phyloP scores from a whole-genome alignment of 2,329 filamentous ascomycete species.

The Colletotrichum horii region DNA sequence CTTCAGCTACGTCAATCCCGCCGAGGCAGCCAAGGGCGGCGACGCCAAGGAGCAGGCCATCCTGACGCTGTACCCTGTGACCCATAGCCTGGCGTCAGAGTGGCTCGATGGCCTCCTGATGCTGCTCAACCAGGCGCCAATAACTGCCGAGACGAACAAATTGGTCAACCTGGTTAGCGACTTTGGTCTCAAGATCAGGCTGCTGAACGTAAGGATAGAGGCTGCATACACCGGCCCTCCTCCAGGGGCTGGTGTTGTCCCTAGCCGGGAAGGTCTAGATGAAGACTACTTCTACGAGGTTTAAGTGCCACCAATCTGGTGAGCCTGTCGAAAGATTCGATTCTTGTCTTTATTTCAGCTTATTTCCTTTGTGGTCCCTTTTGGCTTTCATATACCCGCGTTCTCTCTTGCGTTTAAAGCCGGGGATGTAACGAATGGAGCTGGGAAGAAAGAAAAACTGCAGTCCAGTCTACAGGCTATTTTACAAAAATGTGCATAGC shows the following conservation, averaged over 20 bases:
- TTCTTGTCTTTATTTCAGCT: conserved; percentile 5
- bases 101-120: conserved; percentile 97
- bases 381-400: conserved; percentile 19
- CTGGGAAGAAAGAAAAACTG: background rate
- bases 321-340: background rate
- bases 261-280: conserved; percentile 83
- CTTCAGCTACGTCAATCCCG: conserved; percentile 68
- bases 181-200: conserved; percentile 89
- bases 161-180: conserved; percentile 84
- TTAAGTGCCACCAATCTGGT: conserved; percentile 34
- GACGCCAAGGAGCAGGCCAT: conserved; percentile 72
- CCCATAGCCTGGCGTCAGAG: conserved; percentile 85
- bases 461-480: background rate
- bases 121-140: conserved; percentile 92
- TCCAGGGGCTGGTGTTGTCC: conserved; percentile 76
- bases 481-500: conserved; percentile 9
- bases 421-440: conserved; percentile 9
- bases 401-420: conserved; percentile 1
- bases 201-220: conserved; percentile 91
- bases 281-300: conserved; percentile 94
- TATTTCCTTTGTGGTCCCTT: background rate
- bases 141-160: conserved; percentile 95
- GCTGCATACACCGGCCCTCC: conserved; percentile 70
- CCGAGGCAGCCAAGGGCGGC: conserved; percentile 36
- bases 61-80: conserved; percentile 81